These are phyloP conservation scores for Astragalus glycyphyllos DNA, from an alignment of 306 rosid species.

Conservation along the genomic window DNA sequence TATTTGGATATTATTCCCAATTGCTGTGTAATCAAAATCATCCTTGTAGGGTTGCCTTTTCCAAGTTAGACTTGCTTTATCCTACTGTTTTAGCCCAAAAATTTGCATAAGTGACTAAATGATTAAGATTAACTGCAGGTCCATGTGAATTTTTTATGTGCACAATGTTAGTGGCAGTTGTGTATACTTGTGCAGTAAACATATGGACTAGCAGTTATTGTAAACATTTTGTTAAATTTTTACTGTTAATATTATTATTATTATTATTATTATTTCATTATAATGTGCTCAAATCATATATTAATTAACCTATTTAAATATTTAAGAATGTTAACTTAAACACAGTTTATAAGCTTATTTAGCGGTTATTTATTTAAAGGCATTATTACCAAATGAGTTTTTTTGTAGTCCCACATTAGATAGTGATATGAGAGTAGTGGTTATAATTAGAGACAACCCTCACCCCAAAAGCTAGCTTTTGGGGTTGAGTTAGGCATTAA, in stretches of 20 bases:
- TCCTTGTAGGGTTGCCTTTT: not conserved
- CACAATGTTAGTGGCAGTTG: not conserved
- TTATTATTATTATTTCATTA: not conserved
- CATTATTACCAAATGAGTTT: not conserved
- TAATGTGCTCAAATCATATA: not conserved
- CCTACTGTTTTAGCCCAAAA: constrained; percentile 8
- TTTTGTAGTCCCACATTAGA: too few species aligned
- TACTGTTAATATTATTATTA: too few species aligned
- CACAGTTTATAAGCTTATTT: not conserved
- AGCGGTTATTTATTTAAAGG: not conserved
- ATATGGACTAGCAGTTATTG: constrained; percentile 17
- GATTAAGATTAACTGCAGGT: not conserved
- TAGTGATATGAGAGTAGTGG: too few species aligned
- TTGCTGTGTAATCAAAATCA: constrained; percentile 6
- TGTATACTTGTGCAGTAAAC: not conserved
- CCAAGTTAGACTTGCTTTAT: constrained; percentile 15
- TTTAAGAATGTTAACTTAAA: not conserved
- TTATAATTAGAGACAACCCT: too few species aligned
- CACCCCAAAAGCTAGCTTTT: too few species aligned
- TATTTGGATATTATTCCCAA: not conserved
- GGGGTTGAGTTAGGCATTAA: too few species aligned
- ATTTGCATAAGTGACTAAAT: not conserved
- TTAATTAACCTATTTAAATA: not conserved
- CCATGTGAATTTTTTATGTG: constrained; percentile 21
- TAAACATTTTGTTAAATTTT: too few species aligned